Percentiles rank a stretch among this genome's conserved stretches.
These are phyloP conservation scores for Claviceps purpurea DNA, from an alignment of 2,329 filamentous ascomycete genomes.

Conservation along the genomic window DNA sequence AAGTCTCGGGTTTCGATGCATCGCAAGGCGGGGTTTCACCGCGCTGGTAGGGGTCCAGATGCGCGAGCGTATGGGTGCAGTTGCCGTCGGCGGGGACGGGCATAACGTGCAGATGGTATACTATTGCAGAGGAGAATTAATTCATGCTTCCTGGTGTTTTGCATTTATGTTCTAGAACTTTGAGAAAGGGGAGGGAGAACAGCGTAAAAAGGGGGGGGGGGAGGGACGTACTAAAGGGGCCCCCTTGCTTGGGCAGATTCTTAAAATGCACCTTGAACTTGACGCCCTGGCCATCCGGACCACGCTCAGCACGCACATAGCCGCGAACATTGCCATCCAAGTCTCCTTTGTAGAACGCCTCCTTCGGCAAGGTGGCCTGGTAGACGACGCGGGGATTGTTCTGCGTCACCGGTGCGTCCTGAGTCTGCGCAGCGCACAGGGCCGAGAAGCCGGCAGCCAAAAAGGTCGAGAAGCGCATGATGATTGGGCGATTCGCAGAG, in stretches of 20 bases:
- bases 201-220: not conserved
- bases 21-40: conserved; percentile 52
- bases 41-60: conserved; percentile 58
- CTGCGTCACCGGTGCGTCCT: conserved; percentile 35
- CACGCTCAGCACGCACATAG: conserved; percentile 31
- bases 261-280: conserved; percentile 40
- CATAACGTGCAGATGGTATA: conserved; percentile 58
- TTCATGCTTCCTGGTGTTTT: no score
- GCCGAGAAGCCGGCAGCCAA: not conserved
- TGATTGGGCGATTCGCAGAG: not conserved
- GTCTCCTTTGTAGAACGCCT: conserved; percentile 41
- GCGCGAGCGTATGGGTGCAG: conserved; percentile 53
- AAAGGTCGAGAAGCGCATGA: conserved; percentile 1
- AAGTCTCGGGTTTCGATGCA: conserved; percentile 40
- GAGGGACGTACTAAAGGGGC: conserved; percentile 41
- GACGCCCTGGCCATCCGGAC: conserved; percentile 39
- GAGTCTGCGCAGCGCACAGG: conserved; percentile 15
- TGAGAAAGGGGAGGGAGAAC: not conserved
- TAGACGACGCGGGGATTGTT: conserved; percentile 45
- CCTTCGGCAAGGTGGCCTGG: conserved; percentile 40
- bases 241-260: conserved; percentile 42
- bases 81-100: conserved; percentile 54
- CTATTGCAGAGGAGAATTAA: conserved; percentile 21
- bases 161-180: no score
- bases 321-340: conserved; percentile 30